Evolutionary conservation across 2,329 filamentous ascomycete genomes (phyloP), one percentile per base, ranked within the genome.

Genomic region (Alternaria sp.): DNA sequence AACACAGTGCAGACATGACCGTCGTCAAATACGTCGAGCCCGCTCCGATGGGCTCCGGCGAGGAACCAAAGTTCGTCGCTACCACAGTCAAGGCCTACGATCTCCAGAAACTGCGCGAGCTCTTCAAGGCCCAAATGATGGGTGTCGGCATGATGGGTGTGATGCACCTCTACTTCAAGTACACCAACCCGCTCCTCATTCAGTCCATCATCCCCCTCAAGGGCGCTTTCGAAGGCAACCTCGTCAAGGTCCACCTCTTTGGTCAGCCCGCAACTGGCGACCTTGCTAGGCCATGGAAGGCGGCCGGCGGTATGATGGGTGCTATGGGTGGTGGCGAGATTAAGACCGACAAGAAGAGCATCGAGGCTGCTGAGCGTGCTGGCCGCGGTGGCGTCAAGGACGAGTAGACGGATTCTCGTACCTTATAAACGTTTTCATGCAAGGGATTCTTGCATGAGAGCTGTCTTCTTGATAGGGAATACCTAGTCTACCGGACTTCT

Each of bases 131-230:
- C 67, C 94, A 98, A 84, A 83, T 96, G 75, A 98, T 97, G 92
- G 95, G 95, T 62, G 86, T 99, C 60, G 94, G 87, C 80, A 99
- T 99, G 94, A 98, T 99, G 94, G 89, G 82, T 64, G 92, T 97
- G 77, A 98, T 99, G 94, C 95, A 99, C 85, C 70, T 99, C 64
- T 99, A 98, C 89, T 92, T 99, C 87, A 94, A 97, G 82, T 99
- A 98, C 90, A 98, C 94, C 84, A 99, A 98, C 89, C 95, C 95
- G 43, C 92, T 99, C 53, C 85, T 97, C 76, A 97, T 99, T 84
- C 95, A 99, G 88, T 96, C 92, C 80, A 97, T 99, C 84, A 95
- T 99, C 78, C 95, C 95, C 34, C 86, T 98, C 81, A 99, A 99
- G 90, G 87, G 91, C 78, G 94, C 93, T 46, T 87, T 99, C 81